These are phyloP conservation scores for Monosporascus sp. DNA, from an alignment of 2,329 filamentous ascomycete genomes.

Conservation along the genomic window DNA sequence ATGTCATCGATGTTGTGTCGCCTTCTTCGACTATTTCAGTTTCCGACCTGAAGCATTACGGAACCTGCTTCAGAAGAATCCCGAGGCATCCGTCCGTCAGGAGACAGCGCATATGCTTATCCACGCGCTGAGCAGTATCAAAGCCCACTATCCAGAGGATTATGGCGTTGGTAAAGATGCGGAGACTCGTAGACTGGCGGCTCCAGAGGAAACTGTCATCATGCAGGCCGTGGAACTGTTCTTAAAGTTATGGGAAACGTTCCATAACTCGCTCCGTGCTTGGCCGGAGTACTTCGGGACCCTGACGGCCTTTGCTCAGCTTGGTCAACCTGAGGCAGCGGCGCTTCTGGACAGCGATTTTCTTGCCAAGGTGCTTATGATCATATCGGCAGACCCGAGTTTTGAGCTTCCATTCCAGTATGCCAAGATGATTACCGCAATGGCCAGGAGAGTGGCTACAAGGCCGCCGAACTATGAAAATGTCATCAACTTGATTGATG, in stretches of 20 bases:
- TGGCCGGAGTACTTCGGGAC: slow-evolving; percentile 76
- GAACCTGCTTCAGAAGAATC: slow-evolving; percentile 59
- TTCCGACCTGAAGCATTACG: slow-evolving; percentile 53
- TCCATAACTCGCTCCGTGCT: slow-evolving; percentile 57
- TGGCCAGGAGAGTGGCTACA: slow-evolving; percentile 44
- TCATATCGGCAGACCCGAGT: slow-evolving; percentile 54
- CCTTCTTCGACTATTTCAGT: slow-evolving; percentile 58
- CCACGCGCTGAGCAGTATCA: slow-evolving; percentile 47
- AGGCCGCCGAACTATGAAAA: slow-evolving; percentile 50
- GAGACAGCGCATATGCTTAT: slow-evolving; percentile 48
- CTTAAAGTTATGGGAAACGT: slow-evolving; percentile 53
- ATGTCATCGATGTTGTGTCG: slow-evolving; percentile 51
- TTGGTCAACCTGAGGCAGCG: slow-evolving; percentile 55
- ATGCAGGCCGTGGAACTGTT: slow-evolving; percentile 42
- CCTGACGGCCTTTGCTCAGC: slow-evolving; percentile 58
- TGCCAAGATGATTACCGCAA: slow-evolving; percentile 44
- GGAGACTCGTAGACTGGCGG: slow-evolving; percentile 27
- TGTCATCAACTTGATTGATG: slow-evolving; percentile 46
- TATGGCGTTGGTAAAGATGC: slow-evolving; percentile 37
- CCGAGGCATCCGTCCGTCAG: slow-evolving; percentile 50
- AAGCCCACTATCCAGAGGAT: slow-evolving; percentile 37
- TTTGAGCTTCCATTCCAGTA: slow-evolving; percentile 52
- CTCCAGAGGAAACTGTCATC: slow-evolving; percentile 27
- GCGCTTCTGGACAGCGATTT: slow-evolving; percentile 58
- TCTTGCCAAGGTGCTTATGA: slow-evolving; percentile 51